Percentiles rank a stretch among this genome's conserved stretches.
phyloP scores from a whole-genome alignment of 495 filamentous ascomycete species.

The Penicillium argentinense region DNA sequence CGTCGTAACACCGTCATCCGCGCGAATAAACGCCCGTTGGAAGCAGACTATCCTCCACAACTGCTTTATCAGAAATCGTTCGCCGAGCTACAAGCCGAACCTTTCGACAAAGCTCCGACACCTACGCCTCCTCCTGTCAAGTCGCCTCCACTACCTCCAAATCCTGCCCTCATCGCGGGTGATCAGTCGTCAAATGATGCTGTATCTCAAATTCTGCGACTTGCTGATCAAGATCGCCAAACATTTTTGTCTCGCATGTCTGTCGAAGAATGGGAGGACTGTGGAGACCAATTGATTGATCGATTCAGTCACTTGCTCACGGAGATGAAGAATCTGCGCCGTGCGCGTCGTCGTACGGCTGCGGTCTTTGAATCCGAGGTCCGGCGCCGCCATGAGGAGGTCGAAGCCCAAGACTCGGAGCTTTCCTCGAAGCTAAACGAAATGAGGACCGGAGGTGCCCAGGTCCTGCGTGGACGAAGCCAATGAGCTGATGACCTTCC shows the following conservation, averaged over 20 bases:
- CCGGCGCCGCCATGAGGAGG: conserved; percentile 45
- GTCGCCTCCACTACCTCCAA: conserved; percentile 23
- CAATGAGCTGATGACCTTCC: conserved; percentile 15
- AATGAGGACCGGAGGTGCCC: conserved; percentile 45
- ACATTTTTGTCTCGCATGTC: conserved; percentile 64
- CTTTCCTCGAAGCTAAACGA: conserved; percentile 41
- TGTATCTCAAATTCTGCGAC: conserved; percentile 27
- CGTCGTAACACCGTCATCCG: conserved; percentile 24
- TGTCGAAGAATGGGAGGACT: conserved; percentile 76
- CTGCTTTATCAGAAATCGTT: conserved; percentile 45
- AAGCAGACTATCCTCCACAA: conserved; percentile 44
- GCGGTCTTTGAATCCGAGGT: conserved; percentile 70
- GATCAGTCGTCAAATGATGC: conserved; percentile 25
- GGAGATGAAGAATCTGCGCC: conserved; percentile 62
- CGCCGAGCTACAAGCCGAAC: conserved; percentile 43
- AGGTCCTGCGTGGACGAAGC: conserved; percentile 41
- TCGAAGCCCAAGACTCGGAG: conserved; percentile 36
- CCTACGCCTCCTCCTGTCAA: conserved; percentile 17
- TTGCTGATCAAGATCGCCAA: conserved; percentile 48
- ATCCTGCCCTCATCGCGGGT: conserved; percentile 8
- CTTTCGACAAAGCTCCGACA: conserved; percentile 41
- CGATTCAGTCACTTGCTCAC: conserved; percentile 63
- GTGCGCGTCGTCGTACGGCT: conserved; percentile 63
- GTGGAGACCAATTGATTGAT: conserved; percentile 76
- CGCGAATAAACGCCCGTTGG: conserved; percentile 36